phyloP scores from a whole-genome alignment of 495 filamentous ascomycete genomes.

The Xylaria venustula region DNA sequence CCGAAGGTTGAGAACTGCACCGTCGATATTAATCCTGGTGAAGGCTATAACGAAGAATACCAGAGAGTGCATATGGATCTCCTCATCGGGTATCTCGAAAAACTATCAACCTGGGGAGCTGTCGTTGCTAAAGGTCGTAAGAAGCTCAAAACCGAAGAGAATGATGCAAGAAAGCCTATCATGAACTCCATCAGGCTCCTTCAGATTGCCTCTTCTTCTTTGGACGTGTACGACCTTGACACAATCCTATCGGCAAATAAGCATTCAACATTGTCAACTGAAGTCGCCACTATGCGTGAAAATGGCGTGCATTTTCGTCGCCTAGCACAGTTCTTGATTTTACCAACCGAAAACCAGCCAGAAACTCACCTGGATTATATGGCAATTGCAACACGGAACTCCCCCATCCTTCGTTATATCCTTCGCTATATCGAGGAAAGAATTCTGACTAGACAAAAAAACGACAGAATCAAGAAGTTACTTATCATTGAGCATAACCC shows the following conservation, averaged over 20 bases:
- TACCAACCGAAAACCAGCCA: background rate
- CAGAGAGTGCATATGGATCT: slow-evolving; percentile 18
- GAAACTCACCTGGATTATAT: slow-evolving; percentile 17
- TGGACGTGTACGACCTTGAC: slow-evolving; percentile 20
- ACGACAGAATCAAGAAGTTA: slow-evolving; percentile 25
- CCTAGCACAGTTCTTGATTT: slow-evolving; percentile 16
- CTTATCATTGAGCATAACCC: slow-evolving; percentile 23
- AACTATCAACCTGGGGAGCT: background rate
- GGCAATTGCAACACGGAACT: slow-evolving; percentile 19
- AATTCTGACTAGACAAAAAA: slow-evolving; percentile 2
- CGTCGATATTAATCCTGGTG: slow-evolving; percentile 18
- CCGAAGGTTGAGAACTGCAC: slow-evolving; percentile 25
- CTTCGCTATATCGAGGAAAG: slow-evolving; percentile 23
- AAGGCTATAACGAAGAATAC: slow-evolving; percentile 10
- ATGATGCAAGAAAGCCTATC: background rate
- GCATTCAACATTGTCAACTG: slow-evolving; percentile 10
- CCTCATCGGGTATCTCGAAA: slow-evolving; percentile 19
- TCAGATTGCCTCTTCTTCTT: slow-evolving; percentile 21
- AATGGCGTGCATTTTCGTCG: slow-evolving; percentile 12
- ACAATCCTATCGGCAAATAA: slow-evolving; percentile 7
- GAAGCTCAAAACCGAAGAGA: background rate
- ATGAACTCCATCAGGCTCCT: slow-evolving; percentile 5
- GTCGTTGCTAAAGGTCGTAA: background rate
- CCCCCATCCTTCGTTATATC: slow-evolving; percentile 25
- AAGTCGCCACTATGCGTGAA: slow-evolving; percentile 18